A percentile compares a stretch with the other conserved stretches of the same genome.
Evolutionary conservation across 2,329 filamentous ascomycete species (phyloP).

Genomic region (Colletotrichum kahawae): DNA sequence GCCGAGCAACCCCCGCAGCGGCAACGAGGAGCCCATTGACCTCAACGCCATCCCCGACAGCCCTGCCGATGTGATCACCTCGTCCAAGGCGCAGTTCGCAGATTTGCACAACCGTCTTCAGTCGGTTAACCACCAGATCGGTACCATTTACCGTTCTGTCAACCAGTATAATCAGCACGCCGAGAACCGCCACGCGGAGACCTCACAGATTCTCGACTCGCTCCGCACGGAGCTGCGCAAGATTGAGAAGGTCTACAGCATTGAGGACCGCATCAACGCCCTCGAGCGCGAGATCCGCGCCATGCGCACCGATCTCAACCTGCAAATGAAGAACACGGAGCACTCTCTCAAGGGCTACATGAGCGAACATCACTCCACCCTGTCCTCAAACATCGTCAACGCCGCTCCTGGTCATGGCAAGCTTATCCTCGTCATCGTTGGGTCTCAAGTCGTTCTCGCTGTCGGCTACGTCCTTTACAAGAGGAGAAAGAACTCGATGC

Average conservation of each 20-base stretch:
- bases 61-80: slow-evolving; percentile 51
- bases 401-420: slow-evolving; percentile 54
- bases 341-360: slow-evolving; percentile 58
- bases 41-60: slow-evolving; percentile 50
- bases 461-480: slow-evolving; percentile 80
- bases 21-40: slow-evolving; percentile 38
- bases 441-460: slow-evolving; percentile 74
- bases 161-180: slow-evolving; percentile 53
- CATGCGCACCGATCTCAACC: slow-evolving; percentile 59
- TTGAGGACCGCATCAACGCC: slow-evolving; percentile 52
- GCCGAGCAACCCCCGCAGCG: slow-evolving; percentile 28
- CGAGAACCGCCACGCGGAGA: slow-evolving; percentile 63
- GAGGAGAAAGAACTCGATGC: slow-evolving; percentile 72
- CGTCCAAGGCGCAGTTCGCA: slow-evolving; percentile 70
- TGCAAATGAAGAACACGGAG: slow-evolving; percentile 56
- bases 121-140: slow-evolving; percentile 71
- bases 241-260: slow-evolving; percentile 46
- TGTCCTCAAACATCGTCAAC: slow-evolving; percentile 53
- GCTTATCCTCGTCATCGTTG: slow-evolving; percentile 73
- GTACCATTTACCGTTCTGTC: slow-evolving; percentile 64
- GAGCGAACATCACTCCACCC: slow-evolving; percentile 52
- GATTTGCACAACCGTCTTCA: slow-evolving; percentile 88
- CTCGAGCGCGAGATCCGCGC: slow-evolving; percentile 64
- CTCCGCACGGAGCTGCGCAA: slow-evolving; percentile 49
- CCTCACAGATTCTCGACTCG: slow-evolving; percentile 51